phyloP scores from a whole-genome alignment of 805 yeast species.

The Saturnispora gosingensis region DNA sequence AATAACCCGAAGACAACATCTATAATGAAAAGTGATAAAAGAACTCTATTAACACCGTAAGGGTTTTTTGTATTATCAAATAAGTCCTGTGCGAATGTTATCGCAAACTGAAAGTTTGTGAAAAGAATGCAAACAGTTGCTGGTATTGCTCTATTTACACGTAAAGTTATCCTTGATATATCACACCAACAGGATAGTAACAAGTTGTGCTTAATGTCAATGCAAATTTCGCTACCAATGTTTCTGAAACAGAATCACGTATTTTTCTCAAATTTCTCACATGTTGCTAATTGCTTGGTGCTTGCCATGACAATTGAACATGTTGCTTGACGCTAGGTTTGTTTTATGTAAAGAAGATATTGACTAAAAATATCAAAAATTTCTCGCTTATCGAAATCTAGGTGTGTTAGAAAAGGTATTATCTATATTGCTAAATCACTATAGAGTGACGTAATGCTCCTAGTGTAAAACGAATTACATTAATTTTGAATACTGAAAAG shows the following conservation, averaged over 20 bases:
- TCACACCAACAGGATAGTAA: conserved; percentile 64
- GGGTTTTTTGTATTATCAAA: conserved; percentile 80
- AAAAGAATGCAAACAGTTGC: conserved; percentile 75
- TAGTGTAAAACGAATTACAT: too few species aligned
- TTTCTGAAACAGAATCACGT: conserved; percentile 17
- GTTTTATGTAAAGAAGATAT: too few species aligned
- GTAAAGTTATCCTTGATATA: conserved; percentile 76
- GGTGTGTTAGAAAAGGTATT: too few species aligned
- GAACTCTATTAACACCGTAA: conserved; percentile 87
- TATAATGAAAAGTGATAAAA: conserved; percentile 75
- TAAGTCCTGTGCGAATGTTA: conserved; percentile 96
- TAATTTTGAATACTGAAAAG: too few species aligned
- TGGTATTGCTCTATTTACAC: conserved; percentile 84
- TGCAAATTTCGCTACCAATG: conserved; percentile 41
- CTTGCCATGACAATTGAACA: too few species aligned
- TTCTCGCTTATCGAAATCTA: too few species aligned
- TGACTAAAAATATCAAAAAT: too few species aligned
- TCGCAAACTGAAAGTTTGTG: conserved; percentile 84
- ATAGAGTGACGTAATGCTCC: too few species aligned
- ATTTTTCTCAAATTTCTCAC: conserved; percentile 10
- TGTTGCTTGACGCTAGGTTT: too few species aligned
- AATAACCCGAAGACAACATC: conserved; percentile 82
- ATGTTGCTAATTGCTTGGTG: neutral
- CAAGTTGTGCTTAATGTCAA: conserved; percentile 39
- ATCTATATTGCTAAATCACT: too few species aligned